Conservation (phyloP, 495 filamentous ascomycete genomes). For the Penicillium bovifimosum region DNA sequence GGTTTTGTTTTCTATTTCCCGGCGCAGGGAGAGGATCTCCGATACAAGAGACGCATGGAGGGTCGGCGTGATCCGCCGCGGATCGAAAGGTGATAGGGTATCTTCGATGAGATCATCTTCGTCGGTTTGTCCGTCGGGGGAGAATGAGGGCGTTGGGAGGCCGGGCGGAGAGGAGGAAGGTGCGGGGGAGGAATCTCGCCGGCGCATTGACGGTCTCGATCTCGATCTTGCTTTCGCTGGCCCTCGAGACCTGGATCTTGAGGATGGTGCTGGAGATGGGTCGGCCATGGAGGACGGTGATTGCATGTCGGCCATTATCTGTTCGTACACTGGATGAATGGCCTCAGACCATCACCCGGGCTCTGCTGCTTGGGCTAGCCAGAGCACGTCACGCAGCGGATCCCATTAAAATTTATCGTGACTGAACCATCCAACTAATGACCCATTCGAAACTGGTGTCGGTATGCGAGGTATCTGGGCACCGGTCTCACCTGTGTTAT, state of each 20-base stretch:
- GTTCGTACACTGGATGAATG: slow-evolving; percentile 4
- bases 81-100: slow-evolving; percentile 73
- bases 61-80: slow-evolving; percentile 88
- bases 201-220: slow-evolving; percentile 48
- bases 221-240: slow-evolving; percentile 35
- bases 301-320: slow-evolving; percentile 26
- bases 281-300: slow-evolving; percentile 25
- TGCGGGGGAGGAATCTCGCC: slow-evolving; percentile 53
- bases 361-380: slow-evolving; percentile 23
- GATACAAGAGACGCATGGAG: slow-evolving; percentile 92
- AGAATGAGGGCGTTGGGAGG: slow-evolving; percentile 42
- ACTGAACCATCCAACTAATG: slow-evolving; percentile 16
- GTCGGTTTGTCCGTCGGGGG: slow-evolving; percentile 37
- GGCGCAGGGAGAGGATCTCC: slow-evolving; percentile 79
- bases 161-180: slow-evolving; percentile 59
- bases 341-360: slow-evolving; percentile 19
- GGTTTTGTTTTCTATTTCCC: slow-evolving; percentile 84
- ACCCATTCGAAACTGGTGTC: neutral
- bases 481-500: neutral
- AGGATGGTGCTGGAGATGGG: slow-evolving; percentile 59
- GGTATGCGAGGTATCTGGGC: neutral
- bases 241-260: slow-evolving; percentile 56
- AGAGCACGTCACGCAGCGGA: slow-evolving; percentile 24
- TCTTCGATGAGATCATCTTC: slow-evolving; percentile 63
- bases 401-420: slow-evolving; percentile 22